A percentile compares a stretch with the other conserved stretches of the same genome.
Conservation (phyloP, 2,329 filamentous ascomycete species). For the Stachybotrys echinatus region DNA sequence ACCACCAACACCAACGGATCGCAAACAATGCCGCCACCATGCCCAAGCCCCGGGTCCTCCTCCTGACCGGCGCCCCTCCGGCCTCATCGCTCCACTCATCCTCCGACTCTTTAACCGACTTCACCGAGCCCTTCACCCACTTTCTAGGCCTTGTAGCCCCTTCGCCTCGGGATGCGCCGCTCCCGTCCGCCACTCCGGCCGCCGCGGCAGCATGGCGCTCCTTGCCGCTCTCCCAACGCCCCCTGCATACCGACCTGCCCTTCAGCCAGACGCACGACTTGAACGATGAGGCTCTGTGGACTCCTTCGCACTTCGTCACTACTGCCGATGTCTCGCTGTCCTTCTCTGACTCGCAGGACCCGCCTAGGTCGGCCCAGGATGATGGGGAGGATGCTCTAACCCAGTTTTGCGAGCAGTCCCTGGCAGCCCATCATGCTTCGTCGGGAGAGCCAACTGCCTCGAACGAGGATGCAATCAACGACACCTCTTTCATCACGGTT, state of each 20-base stretch:
- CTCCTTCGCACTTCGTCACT: slow-evolving; percentile 42
- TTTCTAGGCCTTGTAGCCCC: slow-evolving; percentile 16
- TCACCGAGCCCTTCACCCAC: slow-evolving; percentile 17
- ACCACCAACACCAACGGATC: no score
- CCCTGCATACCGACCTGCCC: slow-evolving; percentile 37
- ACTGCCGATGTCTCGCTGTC: slow-evolving; percentile 33
- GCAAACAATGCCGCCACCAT: slow-evolving; percentile 11
- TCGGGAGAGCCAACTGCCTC: slow-evolving; percentile 27
- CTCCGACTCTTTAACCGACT: slow-evolving; percentile 21
- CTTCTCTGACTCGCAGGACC: no score
- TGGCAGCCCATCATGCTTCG: slow-evolving; percentile 63
- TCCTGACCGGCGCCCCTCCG: slow-evolving; percentile 29
- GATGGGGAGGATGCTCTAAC: slow-evolving; percentile 39
- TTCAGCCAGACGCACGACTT: slow-evolving; percentile 45
- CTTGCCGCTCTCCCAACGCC: slow-evolving; percentile 40
- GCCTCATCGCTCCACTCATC: slow-evolving; percentile 19
- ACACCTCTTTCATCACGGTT: slow-evolving; percentile 32
- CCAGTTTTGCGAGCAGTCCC: slow-evolving; percentile 74
- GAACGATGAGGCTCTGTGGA: slow-evolving; percentile 11
- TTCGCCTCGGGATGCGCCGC: neutral
- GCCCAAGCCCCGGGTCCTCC: slow-evolving; percentile 25
- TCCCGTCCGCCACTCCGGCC: slow-evolving; percentile 19
- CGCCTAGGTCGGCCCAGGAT: slow-evolving; percentile 12
- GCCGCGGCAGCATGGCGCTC: slow-evolving; percentile 46
- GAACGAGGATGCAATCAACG: slow-evolving; percentile 16